phyloP scores from a whole-genome alignment of 2,329 filamentous ascomycete genomes.

The Elsinoe perseae region DNA sequence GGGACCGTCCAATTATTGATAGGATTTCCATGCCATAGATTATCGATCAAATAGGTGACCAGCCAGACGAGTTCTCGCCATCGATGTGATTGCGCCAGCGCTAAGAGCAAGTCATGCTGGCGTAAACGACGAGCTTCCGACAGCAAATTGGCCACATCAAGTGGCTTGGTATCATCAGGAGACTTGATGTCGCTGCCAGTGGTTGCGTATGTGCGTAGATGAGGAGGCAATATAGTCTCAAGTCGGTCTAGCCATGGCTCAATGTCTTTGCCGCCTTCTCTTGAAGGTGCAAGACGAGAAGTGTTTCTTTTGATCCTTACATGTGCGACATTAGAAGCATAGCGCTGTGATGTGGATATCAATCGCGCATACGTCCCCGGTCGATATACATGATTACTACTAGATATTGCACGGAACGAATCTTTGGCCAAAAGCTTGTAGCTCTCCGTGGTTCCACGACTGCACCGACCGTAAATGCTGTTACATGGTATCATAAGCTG shows the following conservation, averaged over 20 bases:
- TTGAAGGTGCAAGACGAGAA: neutral
- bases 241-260: constrained; percentile 29
- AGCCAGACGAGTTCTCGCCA: constrained; percentile 42
- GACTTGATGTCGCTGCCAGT: neutral
- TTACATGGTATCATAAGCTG: neutral
- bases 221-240: constrained; percentile 32
- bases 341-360: neutral
- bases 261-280: neutral
- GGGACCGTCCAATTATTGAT: constrained; percentile 2
- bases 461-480: neutral
- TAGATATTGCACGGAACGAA: neutral
- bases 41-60: constrained; percentile 36
- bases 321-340: neutral
- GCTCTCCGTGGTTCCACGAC: neutral
- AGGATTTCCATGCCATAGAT: constrained; percentile 19
- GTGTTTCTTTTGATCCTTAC: neutral
- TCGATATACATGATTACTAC: neutral
- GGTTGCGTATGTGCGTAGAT: constrained; percentile 23
- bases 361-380: too few relatives aligned
- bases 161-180: neutral
- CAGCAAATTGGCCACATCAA: neutral
- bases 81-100: constrained; percentile 23
- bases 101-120: constrained; percentile 7
- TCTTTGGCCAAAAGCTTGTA: neutral
- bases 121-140: constrained; percentile 8